Conservation (phyloP, 2,329 filamentous ascomycete species). For the Phaeomoniella chlamydospora region DNA sequence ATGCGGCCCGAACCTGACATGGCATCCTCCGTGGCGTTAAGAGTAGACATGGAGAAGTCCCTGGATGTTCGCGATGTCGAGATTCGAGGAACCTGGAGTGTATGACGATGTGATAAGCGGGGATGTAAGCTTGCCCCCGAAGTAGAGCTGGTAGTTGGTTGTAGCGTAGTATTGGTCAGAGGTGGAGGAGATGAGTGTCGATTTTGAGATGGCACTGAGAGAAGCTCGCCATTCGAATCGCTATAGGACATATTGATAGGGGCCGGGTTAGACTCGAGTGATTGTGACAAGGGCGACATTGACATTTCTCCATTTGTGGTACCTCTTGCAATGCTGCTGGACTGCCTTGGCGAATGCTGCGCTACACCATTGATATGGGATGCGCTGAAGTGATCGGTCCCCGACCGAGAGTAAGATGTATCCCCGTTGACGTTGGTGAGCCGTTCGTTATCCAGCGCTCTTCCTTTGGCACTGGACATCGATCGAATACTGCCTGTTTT, state of each 20-base stretch:
- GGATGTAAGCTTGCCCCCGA: conserved; percentile 39
- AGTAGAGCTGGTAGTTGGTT: conserved; percentile 30
- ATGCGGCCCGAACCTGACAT: conserved; percentile 64
- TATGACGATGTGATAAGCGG: conserved; percentile 67
- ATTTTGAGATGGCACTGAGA: conserved; percentile 8
- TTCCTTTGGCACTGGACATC: conserved; percentile 17
- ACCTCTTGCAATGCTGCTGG: conserved; percentile 6
- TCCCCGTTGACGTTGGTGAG: conserved; percentile 10
- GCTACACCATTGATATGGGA: conserved; percentile 15
- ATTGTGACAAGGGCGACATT: neutral
- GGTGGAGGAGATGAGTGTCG: conserved; percentile 25
- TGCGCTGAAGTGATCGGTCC: conserved; percentile 12
- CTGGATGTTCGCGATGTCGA: conserved; percentile 46
- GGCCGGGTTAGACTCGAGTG: neutral
- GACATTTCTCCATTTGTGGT: neutral
- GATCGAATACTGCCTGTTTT: conserved; percentile 35
- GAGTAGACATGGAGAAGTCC: conserved; percentile 39
- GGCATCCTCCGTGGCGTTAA: conserved; percentile 37
- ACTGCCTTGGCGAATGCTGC: conserved; percentile 12
- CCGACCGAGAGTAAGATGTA: conserved; percentile 10
- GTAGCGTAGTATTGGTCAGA: conserved; percentile 48
- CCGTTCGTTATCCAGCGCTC: conserved; percentile 17
- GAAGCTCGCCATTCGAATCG: neutral
- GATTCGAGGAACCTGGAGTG: conserved; percentile 68
- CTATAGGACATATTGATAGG: neutral